A percentile compares a stretch with the other conserved stretches of the same genome.
phyloP scores from a whole-genome alignment of 2,329 filamentous ascomycete genomes.

The Fusarium sp. region DNA sequence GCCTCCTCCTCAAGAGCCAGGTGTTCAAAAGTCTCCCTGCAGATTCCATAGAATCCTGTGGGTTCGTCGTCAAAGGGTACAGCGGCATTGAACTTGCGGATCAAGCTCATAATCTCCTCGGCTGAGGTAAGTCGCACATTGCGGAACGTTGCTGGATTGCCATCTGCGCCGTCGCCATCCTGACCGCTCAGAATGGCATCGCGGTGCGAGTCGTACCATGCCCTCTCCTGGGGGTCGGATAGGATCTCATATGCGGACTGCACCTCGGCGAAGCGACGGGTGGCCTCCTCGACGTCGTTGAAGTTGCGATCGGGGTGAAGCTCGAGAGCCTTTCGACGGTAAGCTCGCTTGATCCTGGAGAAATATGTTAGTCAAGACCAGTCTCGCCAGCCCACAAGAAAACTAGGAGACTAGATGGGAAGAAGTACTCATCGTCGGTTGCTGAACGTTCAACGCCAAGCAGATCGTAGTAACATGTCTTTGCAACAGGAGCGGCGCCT shows the following conservation, averaged over 20 bases:
- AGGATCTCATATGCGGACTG: constrained; percentile 96
- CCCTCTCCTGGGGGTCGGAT: constrained; percentile 92
- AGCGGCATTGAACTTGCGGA: constrained; percentile 82
- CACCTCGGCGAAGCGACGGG: constrained; percentile 87
- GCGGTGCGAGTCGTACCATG: constrained; percentile 97
- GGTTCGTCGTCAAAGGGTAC: constrained; percentile 85
- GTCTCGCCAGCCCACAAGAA: not conserved
- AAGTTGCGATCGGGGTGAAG: constrained; percentile 96
- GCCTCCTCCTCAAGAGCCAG: constrained; percentile 84
- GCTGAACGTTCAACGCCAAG: constrained; percentile 79
- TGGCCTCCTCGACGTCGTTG: constrained; percentile 85
- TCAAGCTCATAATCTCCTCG: constrained; percentile 81
- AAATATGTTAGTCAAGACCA: not conserved
- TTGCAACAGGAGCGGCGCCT: constrained; percentile 57
- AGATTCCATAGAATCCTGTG: constrained; percentile 85
- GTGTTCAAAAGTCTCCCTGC: constrained; percentile 81
- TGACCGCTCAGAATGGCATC: constrained; percentile 82
- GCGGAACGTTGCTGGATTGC: constrained; percentile 69
- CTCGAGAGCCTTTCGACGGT: constrained; percentile 89
- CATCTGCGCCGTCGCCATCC: constrained; percentile 58
- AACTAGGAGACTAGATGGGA: not conserved
- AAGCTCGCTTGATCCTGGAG: constrained; percentile 88
- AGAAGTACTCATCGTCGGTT: constrained; percentile 80
- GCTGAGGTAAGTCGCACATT: constrained; percentile 82
- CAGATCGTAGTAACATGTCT: constrained; percentile 88